phyloP scores from a whole-genome alignment of 345 rosid genomes.

The Gossypium herbaceum region DNA sequence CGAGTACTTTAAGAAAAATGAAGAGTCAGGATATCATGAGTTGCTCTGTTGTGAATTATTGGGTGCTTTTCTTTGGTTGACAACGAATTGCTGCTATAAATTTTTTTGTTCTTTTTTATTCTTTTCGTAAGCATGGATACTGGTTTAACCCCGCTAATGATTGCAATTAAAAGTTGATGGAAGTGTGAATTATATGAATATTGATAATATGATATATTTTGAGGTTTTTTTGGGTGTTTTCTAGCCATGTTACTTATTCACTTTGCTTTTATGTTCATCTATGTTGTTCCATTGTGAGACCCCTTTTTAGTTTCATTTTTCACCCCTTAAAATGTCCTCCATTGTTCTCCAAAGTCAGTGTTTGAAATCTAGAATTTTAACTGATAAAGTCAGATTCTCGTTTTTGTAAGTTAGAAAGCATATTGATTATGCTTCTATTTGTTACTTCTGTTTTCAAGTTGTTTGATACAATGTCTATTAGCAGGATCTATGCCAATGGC shows the following conservation, averaged over 20 bases:
- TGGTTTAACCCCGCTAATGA: too few relatives aligned
- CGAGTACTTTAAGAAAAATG: too few relatives aligned
- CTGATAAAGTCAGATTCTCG: background rate
- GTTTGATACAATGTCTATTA: background rate
- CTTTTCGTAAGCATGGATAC: too few relatives aligned
- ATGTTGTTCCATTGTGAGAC: background rate
- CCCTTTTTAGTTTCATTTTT: background rate
- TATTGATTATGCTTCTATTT: background rate
- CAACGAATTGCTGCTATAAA: too few relatives aligned
- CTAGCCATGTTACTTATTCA: background rate
- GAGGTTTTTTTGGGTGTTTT: too few relatives aligned
- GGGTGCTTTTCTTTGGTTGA: too few relatives aligned
- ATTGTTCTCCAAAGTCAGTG: background rate
- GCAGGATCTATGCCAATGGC: conserved; percentile 12
- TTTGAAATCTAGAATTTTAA: background rate
- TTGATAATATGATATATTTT: too few relatives aligned
- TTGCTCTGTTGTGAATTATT: too few relatives aligned
- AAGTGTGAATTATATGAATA: too few relatives aligned
- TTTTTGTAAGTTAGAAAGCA: background rate
- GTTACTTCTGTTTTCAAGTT: conserved; percentile 7
- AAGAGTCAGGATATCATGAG: too few relatives aligned
- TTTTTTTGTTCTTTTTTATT: too few relatives aligned
- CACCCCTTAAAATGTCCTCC: background rate
- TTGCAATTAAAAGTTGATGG: too few relatives aligned
- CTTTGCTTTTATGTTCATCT: background rate